Evolutionary conservation across 306 rosid species (phyloP), one percentile per base, ranked within the genome.

Genomic region (Gastrolobium villosum): DNA sequence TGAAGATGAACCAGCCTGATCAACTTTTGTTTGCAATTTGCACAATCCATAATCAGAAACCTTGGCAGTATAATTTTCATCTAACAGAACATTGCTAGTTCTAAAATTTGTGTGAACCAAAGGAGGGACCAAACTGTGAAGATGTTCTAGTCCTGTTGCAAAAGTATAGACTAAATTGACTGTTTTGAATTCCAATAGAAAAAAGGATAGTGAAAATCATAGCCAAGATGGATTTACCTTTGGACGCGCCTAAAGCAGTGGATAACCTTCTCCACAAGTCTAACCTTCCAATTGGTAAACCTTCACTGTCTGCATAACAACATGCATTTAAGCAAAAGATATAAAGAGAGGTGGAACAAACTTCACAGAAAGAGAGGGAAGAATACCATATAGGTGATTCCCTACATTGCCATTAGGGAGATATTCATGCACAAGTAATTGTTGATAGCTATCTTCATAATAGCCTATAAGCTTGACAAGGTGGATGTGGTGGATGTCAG

Each of bases 51-150:
- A 91, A 74, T 84, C 92, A 40, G 97, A 86, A 78, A 91, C 92
- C 89, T 86, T 89, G 64, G 92, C 79, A 13, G 60, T 81, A 35
- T 81, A 86, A 52, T 74, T 79, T 57, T 84, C 94, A 71, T 91
- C 94, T 37, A 89, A 74, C 30, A 91, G 86, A 83, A 91, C 89
- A 77, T 91, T 91, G 56, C 84, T 79, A 9, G 97, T 91, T 79
- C 87, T 81, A 74, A 91, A 86, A 80, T 88, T 84, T 76, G 85
- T 83, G 85, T 91, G 97, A 55, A 89, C 35, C 79, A 83, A 14
- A 59, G 97, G 92, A 85, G 97, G 97, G 76, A 73, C 87, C 88
- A 84, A 79, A 78, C 81, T 44, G 75, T 89, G 97, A 79, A 91
- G 92, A 70, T 87, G 87, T 55, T 80, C 88, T n/a, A 91, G 62